A percentile compares a stretch with the other conserved stretches of the same genome.
These are phyloP conservation scores for Achaetomium macrosporum DNA, from an alignment of 2,329 filamentous ascomycete genomes.

Conservation along the genomic window DNA sequence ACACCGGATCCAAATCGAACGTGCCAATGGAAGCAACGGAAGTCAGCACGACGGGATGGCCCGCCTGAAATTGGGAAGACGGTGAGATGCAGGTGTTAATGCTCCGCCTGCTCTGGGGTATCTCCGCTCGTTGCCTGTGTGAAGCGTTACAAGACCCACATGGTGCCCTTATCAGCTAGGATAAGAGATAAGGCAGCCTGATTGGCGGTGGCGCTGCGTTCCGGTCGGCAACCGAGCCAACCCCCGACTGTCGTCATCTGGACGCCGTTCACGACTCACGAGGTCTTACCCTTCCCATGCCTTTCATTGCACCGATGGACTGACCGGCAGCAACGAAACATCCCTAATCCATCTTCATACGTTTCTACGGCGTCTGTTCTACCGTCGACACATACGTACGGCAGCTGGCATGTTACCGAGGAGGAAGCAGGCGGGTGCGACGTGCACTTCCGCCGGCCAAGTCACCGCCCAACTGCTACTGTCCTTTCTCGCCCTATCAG, in stretches of 20 bases:
- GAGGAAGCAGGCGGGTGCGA: slow-evolving; percentile 25
- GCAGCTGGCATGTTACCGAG: slow-evolving; percentile 26
- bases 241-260: slow-evolving; percentile 13
- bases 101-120: not conserved
- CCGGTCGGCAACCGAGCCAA: slow-evolving; percentile 7
- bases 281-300: not conserved
- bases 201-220: slow-evolving; percentile 16
- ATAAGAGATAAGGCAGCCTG: not conserved
- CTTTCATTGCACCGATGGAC: not conserved
- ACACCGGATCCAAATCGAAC: not conserved
- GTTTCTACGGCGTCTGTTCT: not conserved
- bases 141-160: slow-evolving; percentile 4
- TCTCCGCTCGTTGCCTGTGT: not conserved
- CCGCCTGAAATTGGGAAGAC: not conserved
- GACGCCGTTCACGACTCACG: slow-evolving; percentile 3
- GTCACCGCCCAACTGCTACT: slow-evolving; percentile 59
- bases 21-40: slow-evolving; percentile 1
- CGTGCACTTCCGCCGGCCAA: slow-evolving; percentile 53
- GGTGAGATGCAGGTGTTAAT: slow-evolving; percentile 9
- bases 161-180: slow-evolving; percentile 5
- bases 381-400: not conserved
- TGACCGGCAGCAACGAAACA: not conserved
- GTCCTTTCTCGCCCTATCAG: slow-evolving; percentile 59
- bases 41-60: not conserved
- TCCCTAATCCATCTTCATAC: not conserved